phyloP scores from a whole-genome alignment of 176 grass and related monocot genomes.

The Aechmea fasciata region DNA sequence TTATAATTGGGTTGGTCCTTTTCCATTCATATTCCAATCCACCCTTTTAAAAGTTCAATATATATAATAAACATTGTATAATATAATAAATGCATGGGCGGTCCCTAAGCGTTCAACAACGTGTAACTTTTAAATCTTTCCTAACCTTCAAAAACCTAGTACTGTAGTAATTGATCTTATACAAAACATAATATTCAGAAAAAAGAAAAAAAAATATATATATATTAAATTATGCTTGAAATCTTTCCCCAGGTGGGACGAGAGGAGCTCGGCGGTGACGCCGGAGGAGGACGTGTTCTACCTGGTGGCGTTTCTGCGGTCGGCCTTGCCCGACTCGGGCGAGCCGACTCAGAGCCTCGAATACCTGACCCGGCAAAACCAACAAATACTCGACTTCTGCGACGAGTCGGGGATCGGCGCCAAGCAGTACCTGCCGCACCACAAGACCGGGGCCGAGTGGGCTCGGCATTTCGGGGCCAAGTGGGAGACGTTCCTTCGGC shows the following conservation, averaged over 20 bases:
- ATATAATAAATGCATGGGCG: too few relatives aligned
- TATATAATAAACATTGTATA: background rate
- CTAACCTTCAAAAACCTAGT: too few relatives aligned
- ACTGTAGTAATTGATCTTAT: too few relatives aligned
- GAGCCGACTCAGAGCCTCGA: conserved; percentile 36
- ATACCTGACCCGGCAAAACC: conserved; percentile 57
- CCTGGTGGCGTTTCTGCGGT: conserved; percentile 82
- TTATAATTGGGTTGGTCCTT: conserved; percentile 2
- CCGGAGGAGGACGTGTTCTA: conserved; percentile 93
- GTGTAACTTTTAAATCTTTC: too few relatives aligned
- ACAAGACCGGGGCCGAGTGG: conserved; percentile 60
- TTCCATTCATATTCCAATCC: conserved; percentile 6
- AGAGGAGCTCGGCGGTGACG: conserved; percentile 63
- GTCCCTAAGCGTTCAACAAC: too few relatives aligned
- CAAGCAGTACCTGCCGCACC: conserved; percentile 82
- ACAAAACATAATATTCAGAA: too few relatives aligned
- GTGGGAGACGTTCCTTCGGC: conserved; percentile 44
- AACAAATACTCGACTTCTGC: conserved; percentile 67
- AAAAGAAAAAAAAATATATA: too few relatives aligned
- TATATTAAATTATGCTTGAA: background rate
- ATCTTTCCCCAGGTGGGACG: conserved; percentile 54
- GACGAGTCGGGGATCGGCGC: conserved; percentile 33
- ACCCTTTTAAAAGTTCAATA: background rate
- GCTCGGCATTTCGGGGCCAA: conserved; percentile 53
- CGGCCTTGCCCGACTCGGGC: conserved; percentile 40